Base-by-base conservation (phyloP, 176 grass and related monocot genomes). In the Aegilops sharonensis region DNA sequence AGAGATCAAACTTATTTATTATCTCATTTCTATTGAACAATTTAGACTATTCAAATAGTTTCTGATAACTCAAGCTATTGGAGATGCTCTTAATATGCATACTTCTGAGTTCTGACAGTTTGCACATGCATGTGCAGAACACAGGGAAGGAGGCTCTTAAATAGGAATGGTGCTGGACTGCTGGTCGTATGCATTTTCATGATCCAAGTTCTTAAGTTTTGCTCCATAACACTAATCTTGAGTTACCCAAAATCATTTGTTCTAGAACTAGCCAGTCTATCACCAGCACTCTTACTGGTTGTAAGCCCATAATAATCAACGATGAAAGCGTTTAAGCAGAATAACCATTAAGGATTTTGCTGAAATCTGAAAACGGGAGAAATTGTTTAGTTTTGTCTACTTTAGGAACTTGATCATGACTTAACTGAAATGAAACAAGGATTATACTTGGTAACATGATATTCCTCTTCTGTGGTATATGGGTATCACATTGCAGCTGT, bases 31-130 rank as follows among this genome's bases (percentile, higher is more conserved):
- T 21, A 57, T 21, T 57, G 17, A 20, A 20, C 54, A 2, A 57
- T 1, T 57, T 57, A 57, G 54, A 21, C 54, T 21, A 21, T 21
- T 20, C 18, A 21, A 57, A 57, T 20, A 57, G 18, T 57, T 57
- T 57, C 54, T 20, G 54, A 57, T 20, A 57, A 57, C 54, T 57
- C 13, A 57, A 57, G 54, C 18, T 57, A 57, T 20, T 20, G 18
- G 54, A 57, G 17, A 57, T 56, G 50, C 50, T 56, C 17, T 17
- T 56, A 56, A 56, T 56, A 30, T 72, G 54, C 35, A 78, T 64
- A 70, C 48, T 85, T 64, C 78, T 64, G 18, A 86, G 25, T 89
- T 64, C 78, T 64, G 24, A 78, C 35, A 20, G 32, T 61, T 73
- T 62, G 18, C 59, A 21, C 66, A 78, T 12, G 23, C 40, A 90